A percentile compares a stretch with the other conserved stretches of the same genome.
phyloP scores from a whole-genome alignment of 2,329 filamentous ascomycete genomes.

The Fusarium illudens region DNA sequence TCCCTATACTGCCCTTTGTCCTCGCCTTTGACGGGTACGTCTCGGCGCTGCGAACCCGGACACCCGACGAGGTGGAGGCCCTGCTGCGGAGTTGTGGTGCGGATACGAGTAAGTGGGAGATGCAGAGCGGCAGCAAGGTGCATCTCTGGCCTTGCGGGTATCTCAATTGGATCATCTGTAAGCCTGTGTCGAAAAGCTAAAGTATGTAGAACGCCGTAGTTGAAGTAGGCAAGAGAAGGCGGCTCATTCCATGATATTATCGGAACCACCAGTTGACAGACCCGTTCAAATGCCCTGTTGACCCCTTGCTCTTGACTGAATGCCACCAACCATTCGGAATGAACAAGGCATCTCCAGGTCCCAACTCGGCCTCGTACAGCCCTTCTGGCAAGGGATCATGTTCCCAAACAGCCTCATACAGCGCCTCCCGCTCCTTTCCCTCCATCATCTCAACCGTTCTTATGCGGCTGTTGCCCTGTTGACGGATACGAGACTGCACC shows the following conservation, averaged over 20 bases:
- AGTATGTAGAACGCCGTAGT: not conserved
- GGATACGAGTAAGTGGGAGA: conserved; percentile 55
- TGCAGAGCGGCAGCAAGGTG: conserved; percentile 56
- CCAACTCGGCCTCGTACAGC: conserved; percentile 64
- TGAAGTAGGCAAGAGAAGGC: conserved; percentile 2
- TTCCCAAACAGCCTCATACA: conserved; percentile 78
- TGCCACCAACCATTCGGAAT: conserved; percentile 58
- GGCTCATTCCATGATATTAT: conserved; percentile 27
- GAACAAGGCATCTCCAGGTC: conserved; percentile 57
- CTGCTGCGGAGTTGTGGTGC: conserved; percentile 64
- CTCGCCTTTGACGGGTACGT: conserved; percentile 75
- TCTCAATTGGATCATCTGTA: conserved; percentile 62
- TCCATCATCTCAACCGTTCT: conserved; percentile 92
- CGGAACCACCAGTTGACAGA: conserved; percentile 59
- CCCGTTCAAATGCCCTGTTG: conserved; percentile 50
- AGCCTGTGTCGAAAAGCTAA: conserved; percentile 43
- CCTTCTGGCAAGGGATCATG: conserved; percentile 41
- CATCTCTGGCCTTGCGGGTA: conserved; percentile 62
- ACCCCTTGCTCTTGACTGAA: conserved; percentile 52
- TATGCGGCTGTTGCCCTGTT: conserved; percentile 59
- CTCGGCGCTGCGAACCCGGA: conserved; percentile 72
- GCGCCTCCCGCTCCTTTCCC: conserved; percentile 70
- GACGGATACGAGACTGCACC: conserved; percentile 54
- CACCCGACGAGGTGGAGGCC: conserved; percentile 68
- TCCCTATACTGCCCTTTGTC: conserved; percentile 74